Conservation (phyloP, 495 filamentous ascomycete species). For the Bryoglossum gracile region DNA sequence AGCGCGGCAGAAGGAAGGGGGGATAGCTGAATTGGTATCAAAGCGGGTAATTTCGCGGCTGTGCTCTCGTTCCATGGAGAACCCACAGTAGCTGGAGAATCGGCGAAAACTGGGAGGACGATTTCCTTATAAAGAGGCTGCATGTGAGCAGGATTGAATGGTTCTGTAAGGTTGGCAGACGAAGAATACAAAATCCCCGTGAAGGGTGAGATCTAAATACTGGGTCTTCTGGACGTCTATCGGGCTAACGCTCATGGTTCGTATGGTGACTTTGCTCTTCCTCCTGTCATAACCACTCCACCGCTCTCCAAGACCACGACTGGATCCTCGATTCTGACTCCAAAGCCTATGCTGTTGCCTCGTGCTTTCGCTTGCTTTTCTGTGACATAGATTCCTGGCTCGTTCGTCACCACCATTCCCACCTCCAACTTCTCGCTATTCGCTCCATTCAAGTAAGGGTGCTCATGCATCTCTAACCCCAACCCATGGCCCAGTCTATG, state of each 20-base stretch:
- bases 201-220: no score
- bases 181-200: no score
- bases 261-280: constrained; percentile 18
- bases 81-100: no score
- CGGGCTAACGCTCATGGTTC: constrained; percentile 6
- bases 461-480: constrained; percentile 27
- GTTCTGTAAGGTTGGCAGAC: no score
- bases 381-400: constrained; percentile 30
- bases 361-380: constrained; percentile 19
- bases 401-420: constrained; percentile 26
- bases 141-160: no score
- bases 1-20: no score
- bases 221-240: no score
- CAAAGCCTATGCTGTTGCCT: constrained; percentile 23
- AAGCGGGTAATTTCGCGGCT: no score
- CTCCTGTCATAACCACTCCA: constrained; percentile 23
- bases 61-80: no score
- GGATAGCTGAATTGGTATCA: no score
- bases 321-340: constrained; percentile 26
- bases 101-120: no score
- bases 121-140: no score
- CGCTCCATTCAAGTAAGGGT: constrained; percentile 28
- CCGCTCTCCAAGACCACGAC: constrained; percentile 22
- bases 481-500: constrained; percentile 27
- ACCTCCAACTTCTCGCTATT: constrained; percentile 23